Percentiles rank a stretch among this genome's conserved stretches.
Conservation (phyloP, 768 basidiomycete species). For the Pholiota molesta region DNA sequence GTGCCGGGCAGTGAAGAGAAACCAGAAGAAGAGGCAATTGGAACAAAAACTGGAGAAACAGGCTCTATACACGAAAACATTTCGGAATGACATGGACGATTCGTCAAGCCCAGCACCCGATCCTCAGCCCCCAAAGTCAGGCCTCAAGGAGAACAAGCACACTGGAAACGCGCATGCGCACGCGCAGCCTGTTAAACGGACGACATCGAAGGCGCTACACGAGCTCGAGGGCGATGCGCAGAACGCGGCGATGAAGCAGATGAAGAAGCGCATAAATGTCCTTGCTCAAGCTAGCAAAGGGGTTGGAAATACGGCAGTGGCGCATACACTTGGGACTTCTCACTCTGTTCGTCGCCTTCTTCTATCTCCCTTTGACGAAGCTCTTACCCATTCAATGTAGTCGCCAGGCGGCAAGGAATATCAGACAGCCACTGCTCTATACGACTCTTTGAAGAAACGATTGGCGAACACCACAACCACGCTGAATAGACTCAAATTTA, state of each 20-base stretch:
- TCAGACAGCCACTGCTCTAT: slow-evolving; percentile 32
- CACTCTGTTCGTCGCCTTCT: background rate
- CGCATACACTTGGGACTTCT: background rate
- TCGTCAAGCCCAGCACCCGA: background rate
- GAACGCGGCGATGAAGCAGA: slow-evolving; percentile 16
- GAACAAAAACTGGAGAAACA: background rate
- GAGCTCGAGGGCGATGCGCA: slow-evolving; percentile 24
- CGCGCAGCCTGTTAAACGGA: slow-evolving; percentile 2
- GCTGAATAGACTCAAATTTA: slow-evolving; percentile 12
- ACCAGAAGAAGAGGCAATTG: background rate
- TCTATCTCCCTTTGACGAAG: background rate
- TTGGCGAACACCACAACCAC: background rate
- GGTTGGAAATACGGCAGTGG: background rate
- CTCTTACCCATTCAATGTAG: background rate
- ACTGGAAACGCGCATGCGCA: slow-evolving; percentile 1
- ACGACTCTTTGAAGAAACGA: slow-evolving; percentile 23
- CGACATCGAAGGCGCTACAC: slow-evolving; percentile 8
- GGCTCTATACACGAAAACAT: background rate
- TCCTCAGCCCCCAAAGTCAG: background rate
- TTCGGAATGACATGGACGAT: background rate
- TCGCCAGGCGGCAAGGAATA: slow-evolving; percentile 24
- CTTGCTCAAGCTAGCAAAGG: slow-evolving; percentile 9
- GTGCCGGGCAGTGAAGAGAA: slow-evolving; percentile 6
- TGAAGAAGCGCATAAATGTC: slow-evolving; percentile 24
- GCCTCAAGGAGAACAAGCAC: background rate